phyloP scores from a whole-genome alignment of 331 rosid genomes.

The Arachis monticola region DNA sequence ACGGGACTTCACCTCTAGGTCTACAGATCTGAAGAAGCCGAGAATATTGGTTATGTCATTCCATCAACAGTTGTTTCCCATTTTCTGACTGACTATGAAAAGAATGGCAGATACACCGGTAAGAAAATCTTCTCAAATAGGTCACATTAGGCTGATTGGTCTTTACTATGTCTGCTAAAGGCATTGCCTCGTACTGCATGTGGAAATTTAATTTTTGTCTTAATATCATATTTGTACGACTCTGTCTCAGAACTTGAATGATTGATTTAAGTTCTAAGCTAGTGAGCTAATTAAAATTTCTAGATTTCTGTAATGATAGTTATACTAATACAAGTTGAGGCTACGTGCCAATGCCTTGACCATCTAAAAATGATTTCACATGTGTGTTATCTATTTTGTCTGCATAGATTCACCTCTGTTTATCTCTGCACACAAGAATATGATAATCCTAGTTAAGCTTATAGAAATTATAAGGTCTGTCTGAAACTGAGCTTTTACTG shows the following conservation, averaged over 20 bases:
- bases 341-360: constrained; percentile 32
- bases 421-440: constrained; percentile 14
- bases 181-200: constrained; percentile 26
- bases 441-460: constrained; percentile 21
- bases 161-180: constrained; percentile 10
- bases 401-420: constrained; percentile 15
- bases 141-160: constrained; percentile 35
- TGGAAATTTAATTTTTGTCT: constrained; percentile 24
- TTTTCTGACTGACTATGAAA: constrained; percentile 89
- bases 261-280: constrained; percentile 7
- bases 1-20: constrained; percentile 78
- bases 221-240: constrained; percentile 29
- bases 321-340: constrained; percentile 13
- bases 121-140: constrained; percentile 46
- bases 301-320: constrained; percentile 25
- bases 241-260: constrained; percentile 22
- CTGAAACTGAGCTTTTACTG: constrained; percentile 37
- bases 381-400: constrained; percentile 4
- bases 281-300: constrained; percentile 1
- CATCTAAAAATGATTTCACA: constrained; percentile 21
- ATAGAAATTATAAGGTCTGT: constrained; percentile 21
- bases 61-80: constrained; percentile 96
- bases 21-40: constrained; percentile 95
- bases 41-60: constrained; percentile 98
- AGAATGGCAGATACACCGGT: constrained; percentile 91